Percentiles rank a stretch among this genome's conserved stretches.
Conservation (phyloP, 257 asterid genomes). For the Penstemon newberryi region DNA sequence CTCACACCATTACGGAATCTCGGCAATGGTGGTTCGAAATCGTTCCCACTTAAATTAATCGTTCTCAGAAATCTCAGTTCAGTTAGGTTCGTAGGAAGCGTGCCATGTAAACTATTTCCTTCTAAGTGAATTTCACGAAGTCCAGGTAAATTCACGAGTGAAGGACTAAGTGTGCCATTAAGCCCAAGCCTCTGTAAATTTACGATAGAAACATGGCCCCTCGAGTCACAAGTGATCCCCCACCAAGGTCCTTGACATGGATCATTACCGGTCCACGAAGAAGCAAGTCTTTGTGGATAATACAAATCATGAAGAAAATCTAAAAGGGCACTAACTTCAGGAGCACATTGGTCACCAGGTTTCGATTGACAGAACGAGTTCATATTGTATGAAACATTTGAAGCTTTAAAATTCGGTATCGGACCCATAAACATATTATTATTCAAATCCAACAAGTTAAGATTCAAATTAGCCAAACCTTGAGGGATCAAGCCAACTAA, state of each 20-base stretch:
- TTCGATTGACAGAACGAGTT: conserved; percentile 61
- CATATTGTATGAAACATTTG: conserved; percentile 39
- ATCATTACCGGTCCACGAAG: conserved; percentile 67
- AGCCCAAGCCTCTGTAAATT: conserved; percentile 65
- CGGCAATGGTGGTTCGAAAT: conserved; percentile 67
- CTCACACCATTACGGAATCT: conserved; percentile 45
- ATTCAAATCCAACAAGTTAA: conserved; percentile 53
- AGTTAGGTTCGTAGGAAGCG: conserved; percentile 54
- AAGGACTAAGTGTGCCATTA: conserved; percentile 71
- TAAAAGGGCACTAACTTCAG: conserved; percentile 63
- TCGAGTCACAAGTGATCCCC: conserved; percentile 58
- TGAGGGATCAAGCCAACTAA: conserved; percentile 68
- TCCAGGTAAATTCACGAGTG: conserved; percentile 53
- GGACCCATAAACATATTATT: conserved; percentile 86
- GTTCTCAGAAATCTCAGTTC: conserved; percentile 47
- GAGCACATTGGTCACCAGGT: conserved; percentile 63
- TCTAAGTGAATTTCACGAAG: conserved; percentile 65
- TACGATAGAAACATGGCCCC: conserved; percentile 50
- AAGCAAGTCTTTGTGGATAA: conserved; percentile 59
- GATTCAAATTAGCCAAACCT: conserved; percentile 52
- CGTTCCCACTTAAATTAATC: conserved; percentile 60
- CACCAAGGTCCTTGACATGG: conserved; percentile 76
- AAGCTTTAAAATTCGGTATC: conserved; percentile 60
- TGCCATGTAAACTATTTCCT: conserved; percentile 64
- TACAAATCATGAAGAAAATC: conserved; percentile 56